Evolutionary conservation across 306 rosid species (phyloP), one percentile per base, ranked within the genome.

Genomic region (Quercus aquifolioides): DNA sequence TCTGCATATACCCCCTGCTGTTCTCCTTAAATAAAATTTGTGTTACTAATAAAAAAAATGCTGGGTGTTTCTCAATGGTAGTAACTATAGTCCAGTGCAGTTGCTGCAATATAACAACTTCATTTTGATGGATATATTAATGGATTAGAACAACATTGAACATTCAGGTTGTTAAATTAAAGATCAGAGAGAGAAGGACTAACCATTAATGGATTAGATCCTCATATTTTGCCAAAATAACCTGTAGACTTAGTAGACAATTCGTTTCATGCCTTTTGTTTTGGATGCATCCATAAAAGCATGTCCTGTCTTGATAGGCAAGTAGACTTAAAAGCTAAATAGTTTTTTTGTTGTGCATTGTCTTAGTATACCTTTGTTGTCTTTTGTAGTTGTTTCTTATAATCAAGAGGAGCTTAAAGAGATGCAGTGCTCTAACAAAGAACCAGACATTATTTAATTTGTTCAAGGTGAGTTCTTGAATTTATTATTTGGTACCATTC

Each of bases 391-490:
- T 95, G 89, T 95, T 95, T 84, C 98, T 95, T 76, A 95, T 90
- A 85, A 95, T 95, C 94, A 95, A 95, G 94, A 91, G 94, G 86
- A 95, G 93, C 88, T 90, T 95, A 87, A 92, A 95, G 93, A 85
- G 98, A 84, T 95, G 99, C 88, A 91, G 97, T 63, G 96, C 98
- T 87, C 85, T 95, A 80, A 95, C 99, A 43, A 95, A 95, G 97
- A 95, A 87, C 90, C 99, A 95, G 89, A 95, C 99, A 69, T 81
- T 95, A 26, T 87, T 80, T 80, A 93, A 93, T 85, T 86, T 95
- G 88, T 88, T 93, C 83, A 95, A 93, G 99, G 99, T 93, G 82
- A 80, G 70, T 81, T 81, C 55, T 80, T 74, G 33, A 79, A 17
- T 78, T 67, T 56, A 35, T 57, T 41, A 18, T 67, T 38, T 25